Percentiles rank a stretch among this genome's conserved stretches.
phyloP scores from a whole-genome alignment of 2,329 filamentous ascomycete species.

The Ascosphaera pollenicola region DNA sequence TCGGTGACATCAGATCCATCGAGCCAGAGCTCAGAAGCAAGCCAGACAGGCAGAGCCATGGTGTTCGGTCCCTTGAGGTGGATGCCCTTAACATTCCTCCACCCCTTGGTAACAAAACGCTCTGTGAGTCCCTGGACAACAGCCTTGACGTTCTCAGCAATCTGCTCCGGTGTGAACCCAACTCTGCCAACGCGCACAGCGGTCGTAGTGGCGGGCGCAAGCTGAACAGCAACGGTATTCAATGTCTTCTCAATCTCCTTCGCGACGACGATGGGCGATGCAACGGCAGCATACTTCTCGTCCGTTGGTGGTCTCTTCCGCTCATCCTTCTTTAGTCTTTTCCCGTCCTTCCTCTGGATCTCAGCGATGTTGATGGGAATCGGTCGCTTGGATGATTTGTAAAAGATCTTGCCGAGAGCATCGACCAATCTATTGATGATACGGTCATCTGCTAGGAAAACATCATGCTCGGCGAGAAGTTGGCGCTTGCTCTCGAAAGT shows the following conservation, averaged over 20 bases:
- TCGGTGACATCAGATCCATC: slow-evolving; percentile 50
- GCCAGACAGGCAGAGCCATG: slow-evolving; percentile 77
- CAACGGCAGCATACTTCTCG: slow-evolving; percentile 25
- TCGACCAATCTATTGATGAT: slow-evolving; percentile 52
- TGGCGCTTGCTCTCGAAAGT: slow-evolving; percentile 73
- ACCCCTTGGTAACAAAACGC: slow-evolving; percentile 65
- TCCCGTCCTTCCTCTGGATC: slow-evolving; percentile 36
- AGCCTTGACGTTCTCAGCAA: slow-evolving; percentile 60
- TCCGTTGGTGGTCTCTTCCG: slow-evolving; percentile 24
- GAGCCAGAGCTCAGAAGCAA: slow-evolving; percentile 78
- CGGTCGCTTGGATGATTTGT: slow-evolving; percentile 69
- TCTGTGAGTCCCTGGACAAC: slow-evolving; percentile 48
- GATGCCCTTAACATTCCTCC: slow-evolving; percentile 63
- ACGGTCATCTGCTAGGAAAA: slow-evolving; percentile 83
- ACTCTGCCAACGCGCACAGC: slow-evolving; percentile 60
- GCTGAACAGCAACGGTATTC: slow-evolving; percentile 53
- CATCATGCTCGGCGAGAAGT: slow-evolving; percentile 64
- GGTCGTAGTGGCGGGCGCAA: slow-evolving; percentile 58
- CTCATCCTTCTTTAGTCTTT: slow-evolving; percentile 34
- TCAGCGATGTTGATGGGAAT: slow-evolving; percentile 57
- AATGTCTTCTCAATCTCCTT: slow-evolving; percentile 64
- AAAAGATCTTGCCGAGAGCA: slow-evolving; percentile 78
- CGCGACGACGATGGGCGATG: slow-evolving; percentile 43
- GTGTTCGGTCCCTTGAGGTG: slow-evolving; percentile 85
- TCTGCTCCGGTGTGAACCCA: slow-evolving; percentile 48